Evolutionary conservation across 331 rosid genomes (phyloP).

Genomic region (Phaseolus coccineus): DNA sequence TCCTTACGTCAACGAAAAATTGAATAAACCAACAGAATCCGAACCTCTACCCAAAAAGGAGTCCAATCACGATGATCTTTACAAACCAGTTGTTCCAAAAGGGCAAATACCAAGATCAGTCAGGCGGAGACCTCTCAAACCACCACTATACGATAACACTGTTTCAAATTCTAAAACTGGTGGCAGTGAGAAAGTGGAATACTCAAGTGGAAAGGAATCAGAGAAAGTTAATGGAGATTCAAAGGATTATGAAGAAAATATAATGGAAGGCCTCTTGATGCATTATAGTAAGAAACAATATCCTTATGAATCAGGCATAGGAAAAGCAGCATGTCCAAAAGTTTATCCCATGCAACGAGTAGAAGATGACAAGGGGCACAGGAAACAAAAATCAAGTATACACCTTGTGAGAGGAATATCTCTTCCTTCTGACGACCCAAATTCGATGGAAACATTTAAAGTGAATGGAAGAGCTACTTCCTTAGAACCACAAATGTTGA

Average conservation of each 20-base stretch:
- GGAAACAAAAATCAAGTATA: conserved; percentile 30
- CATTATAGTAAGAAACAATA: conserved; percentile 58
- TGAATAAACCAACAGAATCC: conserved; percentile 32
- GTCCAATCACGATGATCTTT: conserved; percentile 25
- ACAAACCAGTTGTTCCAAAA: conserved; percentile 37
- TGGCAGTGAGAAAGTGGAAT: background rate
- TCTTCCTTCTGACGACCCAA: conserved; percentile 47
- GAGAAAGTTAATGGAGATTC: too few species aligned
- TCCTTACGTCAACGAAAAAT: conserved; percentile 60
- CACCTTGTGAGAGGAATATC: conserved; percentile 53
- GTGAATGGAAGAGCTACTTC: conserved; percentile 50
- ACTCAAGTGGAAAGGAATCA: background rate
- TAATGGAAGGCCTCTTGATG: conserved; percentile 60
- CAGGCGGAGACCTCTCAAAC: conserved; percentile 58
- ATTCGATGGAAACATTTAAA: conserved; percentile 26
- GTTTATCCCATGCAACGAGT: background rate
- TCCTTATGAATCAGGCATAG: conserved; percentile 44
- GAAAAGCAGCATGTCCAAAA: conserved; percentile 26
- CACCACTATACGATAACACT: conserved; percentile 46
- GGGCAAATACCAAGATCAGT: conserved; percentile 72
- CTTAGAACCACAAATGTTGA: conserved; percentile 52
- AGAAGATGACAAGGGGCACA: conserved; percentile 32
- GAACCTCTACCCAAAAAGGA: conserved; percentile 37
- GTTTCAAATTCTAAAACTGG: conserved; percentile 26
- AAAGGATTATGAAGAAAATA: conserved; percentile 41